Percentiles rank a stretch among this genome's conserved stretches.
Evolutionary conservation across 352 stramenopile genomes (phyloP).

Genomic region (Phytophthora constricta): DNA sequence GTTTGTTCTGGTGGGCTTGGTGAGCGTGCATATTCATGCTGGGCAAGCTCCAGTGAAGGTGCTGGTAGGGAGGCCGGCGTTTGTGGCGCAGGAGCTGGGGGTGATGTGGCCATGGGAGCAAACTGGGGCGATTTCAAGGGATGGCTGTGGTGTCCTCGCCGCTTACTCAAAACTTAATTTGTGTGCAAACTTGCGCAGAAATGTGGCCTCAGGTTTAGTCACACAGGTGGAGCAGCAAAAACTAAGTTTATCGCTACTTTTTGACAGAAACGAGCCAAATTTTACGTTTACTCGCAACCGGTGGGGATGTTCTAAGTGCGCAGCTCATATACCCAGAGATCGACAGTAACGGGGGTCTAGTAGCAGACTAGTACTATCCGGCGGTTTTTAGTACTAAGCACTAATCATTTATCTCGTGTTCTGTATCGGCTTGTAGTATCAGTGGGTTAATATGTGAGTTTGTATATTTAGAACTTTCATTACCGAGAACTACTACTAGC

Average conservation of each 20-base stretch:
- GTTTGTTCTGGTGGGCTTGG: too few relatives aligned
- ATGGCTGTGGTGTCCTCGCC: not conserved
- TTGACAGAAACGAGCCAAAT: not conserved
- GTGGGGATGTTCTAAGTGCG: conserved; percentile 1
- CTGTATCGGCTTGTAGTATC: too few relatives aligned
- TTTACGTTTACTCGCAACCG: not conserved
- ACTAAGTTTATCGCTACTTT: not conserved
- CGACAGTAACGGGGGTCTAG: too few relatives aligned
- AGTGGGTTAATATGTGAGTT: too few relatives aligned
- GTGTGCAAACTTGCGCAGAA: not conserved
- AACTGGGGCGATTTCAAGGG: not conserved
- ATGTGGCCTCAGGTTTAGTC: not conserved
- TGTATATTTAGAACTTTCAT: too few relatives aligned
- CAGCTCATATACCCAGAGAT: too few relatives aligned
- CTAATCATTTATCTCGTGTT: too few relatives aligned
- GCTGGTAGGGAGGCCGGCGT: not conserved
- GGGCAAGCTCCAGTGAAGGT: too few relatives aligned
- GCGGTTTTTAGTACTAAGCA: too few relatives aligned
- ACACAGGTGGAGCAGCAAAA: not conserved
- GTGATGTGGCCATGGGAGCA: not conserved
- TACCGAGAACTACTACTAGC: too few relatives aligned
- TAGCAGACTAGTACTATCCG: too few relatives aligned
- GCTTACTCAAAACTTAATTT: not conserved
- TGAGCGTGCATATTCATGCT: too few relatives aligned
- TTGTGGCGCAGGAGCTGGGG: not conserved